These are phyloP conservation scores for Phytophthora citrophthora DNA, from an alignment of 352 stramenopile species.

Conservation along the genomic window DNA sequence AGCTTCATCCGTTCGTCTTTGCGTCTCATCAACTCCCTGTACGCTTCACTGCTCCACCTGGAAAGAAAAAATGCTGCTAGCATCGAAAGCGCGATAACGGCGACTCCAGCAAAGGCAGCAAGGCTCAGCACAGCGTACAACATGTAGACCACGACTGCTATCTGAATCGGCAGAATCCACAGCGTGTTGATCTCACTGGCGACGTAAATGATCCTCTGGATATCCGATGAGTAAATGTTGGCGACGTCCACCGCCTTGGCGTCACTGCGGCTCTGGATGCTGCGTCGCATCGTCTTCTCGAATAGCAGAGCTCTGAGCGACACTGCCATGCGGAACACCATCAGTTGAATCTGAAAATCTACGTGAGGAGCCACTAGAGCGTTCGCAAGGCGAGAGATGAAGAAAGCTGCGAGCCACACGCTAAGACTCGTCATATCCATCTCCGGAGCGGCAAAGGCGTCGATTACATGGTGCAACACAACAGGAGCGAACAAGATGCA, in stretches of 20 bases:
- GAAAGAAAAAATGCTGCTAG: slow-evolving; percentile 55
- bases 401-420: slow-evolving; percentile 44
- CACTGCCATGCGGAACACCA: slow-evolving; percentile 31
- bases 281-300: slow-evolving; percentile 35
- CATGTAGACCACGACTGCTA: slow-evolving; percentile 43
- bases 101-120: slow-evolving; percentile 51
- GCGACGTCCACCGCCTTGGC: slow-evolving; percentile 38
- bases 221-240: slow-evolving; percentile 52
- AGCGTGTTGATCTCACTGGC: slow-evolving; percentile 50
- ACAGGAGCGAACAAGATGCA: slow-evolving; percentile 40
- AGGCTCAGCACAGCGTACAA: slow-evolving; percentile 39
- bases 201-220: slow-evolving; percentile 34
- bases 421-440: slow-evolving; percentile 32
- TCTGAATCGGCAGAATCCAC: slow-evolving; percentile 53
- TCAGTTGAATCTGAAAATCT: slow-evolving; percentile 31
- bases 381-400: slow-evolving; percentile 37
- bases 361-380: slow-evolving; percentile 38
- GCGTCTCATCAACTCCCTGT: slow-evolving; percentile 79
- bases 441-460: slow-evolving; percentile 30
- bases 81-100: slow-evolving; percentile 39
- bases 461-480: slow-evolving; percentile 51
- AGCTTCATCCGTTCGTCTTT: slow-evolving; percentile 91
- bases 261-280: slow-evolving; percentile 1
- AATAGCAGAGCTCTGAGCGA: slow-evolving; percentile 47
- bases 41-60: slow-evolving; percentile 44